phyloP scores from a whole-genome alignment of 345 rosid genomes.

The Linum tenue region DNA sequence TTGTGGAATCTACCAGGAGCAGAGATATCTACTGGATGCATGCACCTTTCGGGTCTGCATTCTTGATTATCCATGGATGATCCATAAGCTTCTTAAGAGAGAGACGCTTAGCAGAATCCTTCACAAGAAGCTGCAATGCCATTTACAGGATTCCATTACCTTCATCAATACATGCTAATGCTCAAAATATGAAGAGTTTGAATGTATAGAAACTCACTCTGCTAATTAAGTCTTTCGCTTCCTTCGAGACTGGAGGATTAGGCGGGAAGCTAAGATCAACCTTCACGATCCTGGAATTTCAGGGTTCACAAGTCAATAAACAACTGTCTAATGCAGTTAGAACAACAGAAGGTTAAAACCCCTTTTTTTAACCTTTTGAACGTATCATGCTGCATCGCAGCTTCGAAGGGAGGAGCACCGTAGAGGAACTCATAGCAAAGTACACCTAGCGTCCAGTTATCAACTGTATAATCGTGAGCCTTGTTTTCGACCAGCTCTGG shows the following conservation, averaged over 20 bases:
- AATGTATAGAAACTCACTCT: conserved; percentile 31
- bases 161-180: background rate
- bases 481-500: conserved; percentile 96
- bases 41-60: conserved; percentile 58
- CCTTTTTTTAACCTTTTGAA: conserved; percentile 48
- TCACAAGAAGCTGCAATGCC: conserved; percentile 74
- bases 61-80: conserved; percentile 82
- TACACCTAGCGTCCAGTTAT: conserved; percentile 91
- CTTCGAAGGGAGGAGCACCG: conserved; percentile 87
- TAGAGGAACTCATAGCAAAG: conserved; percentile 93
- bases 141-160: conserved; percentile 1
- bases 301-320: conserved; percentile 20
- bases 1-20: conserved; percentile 16
- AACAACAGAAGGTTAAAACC: too few relatives aligned
- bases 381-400: conserved; percentile 72
- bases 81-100: conserved; percentile 72
- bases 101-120: conserved; percentile 74
- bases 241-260: conserved; percentile 46
- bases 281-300: conserved; percentile 60
- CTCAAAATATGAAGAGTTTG: conserved; percentile 9
- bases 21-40: conserved; percentile 37
- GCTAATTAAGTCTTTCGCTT: conserved; percentile 63
- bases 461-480: conserved; percentile 85
- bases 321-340: background rate
- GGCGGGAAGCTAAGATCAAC: conserved; percentile 76